Percentiles rank a stretch among this genome's conserved stretches.
Conservation (phyloP, 768 basidiomycete species). For the Hemileccinum impolitum region DNA sequence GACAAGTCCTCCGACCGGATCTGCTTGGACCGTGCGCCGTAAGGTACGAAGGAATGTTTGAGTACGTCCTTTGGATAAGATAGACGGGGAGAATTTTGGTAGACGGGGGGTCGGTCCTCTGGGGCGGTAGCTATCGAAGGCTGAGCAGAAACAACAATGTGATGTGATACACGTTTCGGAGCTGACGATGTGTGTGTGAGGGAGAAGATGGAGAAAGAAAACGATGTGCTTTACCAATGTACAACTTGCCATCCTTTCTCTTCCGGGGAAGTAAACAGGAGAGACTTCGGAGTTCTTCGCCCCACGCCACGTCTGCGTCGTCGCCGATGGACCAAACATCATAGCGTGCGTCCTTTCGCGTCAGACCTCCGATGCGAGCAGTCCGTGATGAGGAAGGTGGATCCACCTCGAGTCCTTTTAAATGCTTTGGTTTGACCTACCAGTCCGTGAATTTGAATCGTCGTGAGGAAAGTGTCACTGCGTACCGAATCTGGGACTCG, state of each 20-base stretch:
- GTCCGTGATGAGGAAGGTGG: slow-evolving; percentile 39
- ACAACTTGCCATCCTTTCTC: slow-evolving; percentile 57
- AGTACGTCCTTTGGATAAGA: slow-evolving; percentile 58
- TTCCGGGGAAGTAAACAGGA: slow-evolving; percentile 65
- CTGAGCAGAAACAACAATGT: slow-evolving; percentile 55
- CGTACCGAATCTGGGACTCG: slow-evolving; percentile 66
- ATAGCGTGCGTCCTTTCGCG: slow-evolving; percentile 52
- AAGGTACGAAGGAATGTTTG: slow-evolving; percentile 62
- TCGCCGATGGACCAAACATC: slow-evolving; percentile 65
- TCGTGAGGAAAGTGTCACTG: background rate
- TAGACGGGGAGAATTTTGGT: slow-evolving; percentile 53
- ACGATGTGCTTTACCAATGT: slow-evolving; percentile 41
- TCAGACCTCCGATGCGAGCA: slow-evolving; percentile 45
- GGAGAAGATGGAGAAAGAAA: slow-evolving; percentile 32
- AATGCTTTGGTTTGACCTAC: slow-evolving; percentile 64
- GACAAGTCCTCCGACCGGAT: slow-evolving; percentile 4
- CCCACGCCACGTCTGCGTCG: slow-evolving; percentile 38
- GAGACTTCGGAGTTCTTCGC: slow-evolving; percentile 60
- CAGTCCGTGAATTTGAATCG: background rate
- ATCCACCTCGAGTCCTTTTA: slow-evolving; percentile 51
- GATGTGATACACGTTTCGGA: slow-evolving; percentile 55
- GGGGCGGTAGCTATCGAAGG: slow-evolving; percentile 29
- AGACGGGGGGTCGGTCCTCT: slow-evolving; percentile 16
- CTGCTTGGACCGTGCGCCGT: slow-evolving; percentile 42
- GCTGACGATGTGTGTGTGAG: slow-evolving; percentile 39